phyloP scores from a whole-genome alignment of 768 basidiomycete species.

The Suillus ampliporus region DNA sequence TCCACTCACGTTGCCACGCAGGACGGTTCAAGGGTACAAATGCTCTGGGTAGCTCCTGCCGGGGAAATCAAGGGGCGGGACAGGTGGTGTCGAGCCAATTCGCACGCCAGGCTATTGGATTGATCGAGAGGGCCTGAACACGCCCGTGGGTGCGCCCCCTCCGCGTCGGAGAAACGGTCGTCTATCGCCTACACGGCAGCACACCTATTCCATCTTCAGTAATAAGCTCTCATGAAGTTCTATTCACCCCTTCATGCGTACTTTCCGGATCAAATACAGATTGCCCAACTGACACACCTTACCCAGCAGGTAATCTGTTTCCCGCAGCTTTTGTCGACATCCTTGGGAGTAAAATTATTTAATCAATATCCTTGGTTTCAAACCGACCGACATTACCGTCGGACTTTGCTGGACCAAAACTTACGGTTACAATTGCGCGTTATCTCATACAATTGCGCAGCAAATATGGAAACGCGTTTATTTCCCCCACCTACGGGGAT shows the following conservation, averaged over 20 bases:
- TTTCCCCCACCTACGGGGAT: constrained; percentile 22
- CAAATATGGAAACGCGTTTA: constrained; percentile 8
- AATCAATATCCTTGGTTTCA: constrained; percentile 56
- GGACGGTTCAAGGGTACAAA: constrained; percentile 19
- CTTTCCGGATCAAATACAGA: constrained; percentile 69
- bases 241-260: constrained; percentile 45
- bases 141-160: constrained; percentile 24
- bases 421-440: constrained; percentile 62
- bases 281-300: constrained; percentile 51
- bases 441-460: constrained; percentile 57
- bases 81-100: constrained; percentile 25
- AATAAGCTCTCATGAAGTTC: constrained; percentile 50
- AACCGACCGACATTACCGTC: constrained; percentile 62
- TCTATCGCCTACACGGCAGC: constrained; percentile 35
- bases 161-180: constrained; percentile 38
- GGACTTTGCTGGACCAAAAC: constrained; percentile 75
- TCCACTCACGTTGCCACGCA: constrained; percentile 14
- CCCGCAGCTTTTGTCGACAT: constrained; percentile 74
- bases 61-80: constrained; percentile 33
- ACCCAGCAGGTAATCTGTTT: constrained; percentile 57
- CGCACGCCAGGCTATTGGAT: constrained; percentile 32
- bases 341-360: constrained; percentile 71
- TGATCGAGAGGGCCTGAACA: constrained; percentile 16
- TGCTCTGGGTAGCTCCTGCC: constrained; percentile 26
- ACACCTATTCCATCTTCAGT: constrained; percentile 43